Percentiles rank a stretch among this genome's conserved stretches.
Evolutionary conservation across 2,329 filamentous ascomycete species (phyloP).

Genomic region (Fusarium keratoplasticum): DNA sequence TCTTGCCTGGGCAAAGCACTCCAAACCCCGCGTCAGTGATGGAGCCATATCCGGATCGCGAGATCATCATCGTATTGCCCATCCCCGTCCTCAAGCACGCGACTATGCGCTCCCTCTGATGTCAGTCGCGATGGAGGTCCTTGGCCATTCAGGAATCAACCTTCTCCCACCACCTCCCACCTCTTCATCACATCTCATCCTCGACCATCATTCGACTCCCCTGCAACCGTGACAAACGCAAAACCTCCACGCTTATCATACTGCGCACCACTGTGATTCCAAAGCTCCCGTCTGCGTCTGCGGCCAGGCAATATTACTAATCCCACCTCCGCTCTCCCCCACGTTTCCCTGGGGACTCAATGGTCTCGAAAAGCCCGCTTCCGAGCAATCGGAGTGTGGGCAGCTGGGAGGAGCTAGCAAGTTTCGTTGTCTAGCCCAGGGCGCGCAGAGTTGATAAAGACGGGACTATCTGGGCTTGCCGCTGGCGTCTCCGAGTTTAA

Average conservation of each 20-base stretch:
- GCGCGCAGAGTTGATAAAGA: constrained; percentile 34
- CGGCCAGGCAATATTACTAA: constrained; percentile 27
- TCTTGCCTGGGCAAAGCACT: not conserved
- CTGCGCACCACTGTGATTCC: constrained; percentile 12
- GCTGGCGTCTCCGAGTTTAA: constrained; percentile 40
- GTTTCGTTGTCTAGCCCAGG: constrained; percentile 16
- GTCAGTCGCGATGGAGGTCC: constrained; percentile 1
- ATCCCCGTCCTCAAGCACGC: constrained; percentile 21
- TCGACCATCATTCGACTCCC: not conserved
- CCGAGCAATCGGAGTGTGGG: constrained; percentile 23
- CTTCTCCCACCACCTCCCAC: not conserved
- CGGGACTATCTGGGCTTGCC: constrained; percentile 33
- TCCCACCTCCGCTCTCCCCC: constrained; percentile 24
- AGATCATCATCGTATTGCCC: constrained; percentile 3
- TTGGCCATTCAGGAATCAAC: not conserved
- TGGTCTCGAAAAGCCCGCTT: constrained; percentile 12
- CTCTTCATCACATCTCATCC: not conserved
- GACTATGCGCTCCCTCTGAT: constrained; percentile 22
- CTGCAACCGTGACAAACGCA: constrained; percentile 6
- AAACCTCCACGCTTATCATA: constrained; percentile 3
- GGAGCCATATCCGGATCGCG: not conserved
- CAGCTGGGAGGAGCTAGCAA: constrained; percentile 13
- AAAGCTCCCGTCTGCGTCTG: constrained; percentile 7
- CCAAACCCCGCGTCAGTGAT: not conserved
- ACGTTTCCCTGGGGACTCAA: constrained; percentile 15